Conservation (phyloP, 306 rosid species). For the Dryas alaskensis region DNA sequence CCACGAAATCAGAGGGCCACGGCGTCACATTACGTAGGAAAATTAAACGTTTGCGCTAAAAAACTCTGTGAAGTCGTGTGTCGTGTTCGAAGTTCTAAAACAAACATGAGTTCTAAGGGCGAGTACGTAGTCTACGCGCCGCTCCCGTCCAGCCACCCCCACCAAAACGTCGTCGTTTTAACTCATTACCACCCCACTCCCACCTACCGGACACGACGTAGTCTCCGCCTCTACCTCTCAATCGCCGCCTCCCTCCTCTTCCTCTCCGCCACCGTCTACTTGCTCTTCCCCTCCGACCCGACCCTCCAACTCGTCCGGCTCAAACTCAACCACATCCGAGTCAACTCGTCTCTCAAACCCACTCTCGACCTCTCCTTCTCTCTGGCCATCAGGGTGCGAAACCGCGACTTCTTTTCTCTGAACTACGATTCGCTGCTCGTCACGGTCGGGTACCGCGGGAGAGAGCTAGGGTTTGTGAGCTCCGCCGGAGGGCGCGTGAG, state of each 20-base stretch:
- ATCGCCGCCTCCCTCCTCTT: conserved; percentile 31
- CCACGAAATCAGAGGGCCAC: not conserved
- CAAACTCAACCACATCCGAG: conserved; percentile 48
- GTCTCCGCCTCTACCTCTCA: conserved; percentile 21
- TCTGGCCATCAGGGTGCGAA: conserved; percentile 50
- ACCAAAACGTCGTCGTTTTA: conserved; percentile 65
- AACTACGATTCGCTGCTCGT: conserved; percentile 48
- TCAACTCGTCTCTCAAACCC: conserved; percentile 43
- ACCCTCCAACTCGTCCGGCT: conserved; percentile 47
- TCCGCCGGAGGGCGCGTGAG: conserved; percentile 51
- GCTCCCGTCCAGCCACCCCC: conserved; percentile 35
- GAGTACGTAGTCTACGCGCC: conserved; percentile 48
- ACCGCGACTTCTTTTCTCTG: conserved; percentile 69
- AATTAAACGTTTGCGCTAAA: no score
- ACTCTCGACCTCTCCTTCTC: conserved; percentile 68
- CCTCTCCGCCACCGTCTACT: conserved; percentile 37
- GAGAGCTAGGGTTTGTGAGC: conserved; percentile 53
- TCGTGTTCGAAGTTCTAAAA: not conserved
- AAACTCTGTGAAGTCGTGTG: not conserved
- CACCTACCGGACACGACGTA: conserved; percentile 2
- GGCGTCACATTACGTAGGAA: not conserved
- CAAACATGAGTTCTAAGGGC: conserved; percentile 45
- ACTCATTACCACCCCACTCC: conserved; percentile 32
- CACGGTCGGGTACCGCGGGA: conserved; percentile 72
- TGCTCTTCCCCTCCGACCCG: conserved; percentile 76